Base-by-base conservation (phyloP, 1,284 basidiomycete genomes). In the Chondrostereum purpureum region DNA sequence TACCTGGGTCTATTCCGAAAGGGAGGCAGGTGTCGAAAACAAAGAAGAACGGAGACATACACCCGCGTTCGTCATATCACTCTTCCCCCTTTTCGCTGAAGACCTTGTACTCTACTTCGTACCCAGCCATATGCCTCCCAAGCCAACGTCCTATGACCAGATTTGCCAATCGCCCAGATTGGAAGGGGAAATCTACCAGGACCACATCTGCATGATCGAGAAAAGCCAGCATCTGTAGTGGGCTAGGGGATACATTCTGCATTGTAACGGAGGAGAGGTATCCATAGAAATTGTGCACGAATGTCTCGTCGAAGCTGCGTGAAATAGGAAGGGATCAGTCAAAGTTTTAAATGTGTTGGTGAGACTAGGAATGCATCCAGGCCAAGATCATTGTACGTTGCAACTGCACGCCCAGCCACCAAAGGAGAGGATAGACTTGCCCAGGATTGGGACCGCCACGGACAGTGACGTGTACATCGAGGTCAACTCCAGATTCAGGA, bases 401-500 rank as follows among this genome's bases (percentile, higher is more conserved):
- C n/a, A n/a, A n/a, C n/a, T n/a, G n/a, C n/a, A n/a, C n/a, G n/a
- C n/a, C n/a, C n/a, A n/a, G n/a, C n/a, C n/a, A n/a, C n/a, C n/a
- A n/a, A n/a, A n/a, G n/a, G n/a, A n/a, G n/a, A n/a, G n/a, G n/a
- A n/a, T n/a, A n/a, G n/a, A n/a, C 49, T 53, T 42, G 56, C 17
- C 56, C 58, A n/a, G 55, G 43, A 48, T 59, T 59, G 14, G 54
- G 51, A 8, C 57, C 57, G n/a, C 55, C 57, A 11, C 51, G 50
- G 18, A 58, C 56, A 12, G 53, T 60, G 45, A 60, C 58, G 40
- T 55, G 47, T 3, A 60, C 58, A 27, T 58, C 57, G 16, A 58
- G 52, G 45, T 58, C 57, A 3, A 50, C 51, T 19, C 53, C 54
- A 13, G 53, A 37, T 14, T 51, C 52, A 1, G 57, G 56, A 40